phyloP scores from a whole-genome alignment of 257 asterid genomes.

The Echium plantagineum region DNA sequence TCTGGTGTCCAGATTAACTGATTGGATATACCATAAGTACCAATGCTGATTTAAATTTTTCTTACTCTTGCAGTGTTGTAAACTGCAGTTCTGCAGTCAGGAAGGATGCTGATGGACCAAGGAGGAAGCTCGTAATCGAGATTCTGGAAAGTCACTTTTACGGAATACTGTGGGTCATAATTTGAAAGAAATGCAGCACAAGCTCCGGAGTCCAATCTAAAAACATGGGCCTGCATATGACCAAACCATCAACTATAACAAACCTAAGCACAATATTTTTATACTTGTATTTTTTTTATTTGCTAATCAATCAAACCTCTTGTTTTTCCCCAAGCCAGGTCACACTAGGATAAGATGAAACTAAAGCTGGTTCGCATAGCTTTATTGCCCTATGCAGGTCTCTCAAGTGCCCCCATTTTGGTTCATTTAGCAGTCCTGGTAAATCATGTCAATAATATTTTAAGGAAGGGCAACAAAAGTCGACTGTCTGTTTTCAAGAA shows the following conservation, averaged over 20 bases:
- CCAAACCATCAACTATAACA: slow-evolving; percentile 1
- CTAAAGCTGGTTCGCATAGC: slow-evolving; percentile 79
- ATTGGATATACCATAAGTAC: neutral
- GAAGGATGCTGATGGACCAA: slow-evolving; percentile 93
- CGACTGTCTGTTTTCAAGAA: neutral
- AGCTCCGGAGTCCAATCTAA: slow-evolving; percentile 47
- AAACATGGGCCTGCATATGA: slow-evolving; percentile 55
- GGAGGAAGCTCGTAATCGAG: slow-evolving; percentile 62
- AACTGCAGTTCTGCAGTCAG: slow-evolving; percentile 72
- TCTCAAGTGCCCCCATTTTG: slow-evolving; percentile 71
- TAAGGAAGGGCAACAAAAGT: no score
- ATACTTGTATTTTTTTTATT: neutral
- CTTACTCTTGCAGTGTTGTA: slow-evolving; percentile 86
- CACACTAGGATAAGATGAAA: slow-evolving; percentile 71
- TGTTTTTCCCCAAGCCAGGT: slow-evolving; percentile 75
- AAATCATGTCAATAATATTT: neutral
- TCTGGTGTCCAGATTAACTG: neutral
- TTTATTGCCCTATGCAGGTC: slow-evolving; percentile 78
- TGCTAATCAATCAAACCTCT: slow-evolving; percentile 38
- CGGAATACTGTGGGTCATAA: slow-evolving; percentile 42
- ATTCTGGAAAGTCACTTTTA: slow-evolving; percentile 48
- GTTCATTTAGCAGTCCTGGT: slow-evolving; percentile 59
- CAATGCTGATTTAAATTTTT: neutral
- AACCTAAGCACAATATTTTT: neutral
- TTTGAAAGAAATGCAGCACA: slow-evolving; percentile 86